Conservation (phyloP, 2,329 filamentous ascomycete genomes). For the Mollisiaceae sp. region DNA sequence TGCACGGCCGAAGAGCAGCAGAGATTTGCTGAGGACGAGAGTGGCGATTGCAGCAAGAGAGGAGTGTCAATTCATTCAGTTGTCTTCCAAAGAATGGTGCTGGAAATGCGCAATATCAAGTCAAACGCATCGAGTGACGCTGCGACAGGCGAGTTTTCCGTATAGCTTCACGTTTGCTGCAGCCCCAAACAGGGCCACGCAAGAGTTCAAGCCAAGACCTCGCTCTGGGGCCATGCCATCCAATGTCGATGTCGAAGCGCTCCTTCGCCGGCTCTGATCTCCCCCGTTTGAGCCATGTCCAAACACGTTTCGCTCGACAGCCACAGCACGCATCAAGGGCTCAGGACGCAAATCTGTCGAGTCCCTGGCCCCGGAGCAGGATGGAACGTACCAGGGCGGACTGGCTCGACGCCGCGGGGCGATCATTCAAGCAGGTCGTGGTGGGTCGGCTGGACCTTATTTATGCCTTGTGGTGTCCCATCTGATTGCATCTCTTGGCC, state of each 20-base stretch:
- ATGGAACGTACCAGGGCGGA: slow-evolving; percentile 4
- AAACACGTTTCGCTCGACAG: slow-evolving; percentile 32
- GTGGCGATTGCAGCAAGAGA: background rate
- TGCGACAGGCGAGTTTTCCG: slow-evolving; percentile 6
- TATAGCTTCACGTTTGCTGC: slow-evolving; percentile 15
- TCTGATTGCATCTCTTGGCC: slow-evolving; percentile 25
- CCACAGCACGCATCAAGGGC: slow-evolving; percentile 13
- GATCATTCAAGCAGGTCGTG: slow-evolving; percentile 30
- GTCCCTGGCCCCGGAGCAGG: slow-evolving; percentile 16
- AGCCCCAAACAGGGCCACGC: slow-evolving; percentile 11
- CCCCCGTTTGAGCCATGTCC: slow-evolving; percentile 29
- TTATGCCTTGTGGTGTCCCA: slow-evolving; percentile 33
- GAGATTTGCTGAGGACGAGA: slow-evolving; percentile 15
- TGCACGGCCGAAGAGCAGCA: slow-evolving; percentile 21
- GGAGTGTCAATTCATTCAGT: background rate
- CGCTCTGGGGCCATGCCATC: slow-evolving; percentile 22
- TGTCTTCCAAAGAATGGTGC: background rate
- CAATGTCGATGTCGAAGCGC: slow-evolving; percentile 25
- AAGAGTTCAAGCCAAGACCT: slow-evolving; percentile 6
- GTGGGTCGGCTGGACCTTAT: slow-evolving; percentile 28
- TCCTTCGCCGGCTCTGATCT: background rate
- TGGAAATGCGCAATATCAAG: background rate
- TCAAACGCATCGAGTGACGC: background rate
- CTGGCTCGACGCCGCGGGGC: slow-evolving; percentile 11
- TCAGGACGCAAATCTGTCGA: background rate